Percentiles rank a stretch among this genome's conserved stretches.
phyloP scores from a whole-genome alignment of 352 stramenopile species.

The Phytopythium ostracodes region DNA sequence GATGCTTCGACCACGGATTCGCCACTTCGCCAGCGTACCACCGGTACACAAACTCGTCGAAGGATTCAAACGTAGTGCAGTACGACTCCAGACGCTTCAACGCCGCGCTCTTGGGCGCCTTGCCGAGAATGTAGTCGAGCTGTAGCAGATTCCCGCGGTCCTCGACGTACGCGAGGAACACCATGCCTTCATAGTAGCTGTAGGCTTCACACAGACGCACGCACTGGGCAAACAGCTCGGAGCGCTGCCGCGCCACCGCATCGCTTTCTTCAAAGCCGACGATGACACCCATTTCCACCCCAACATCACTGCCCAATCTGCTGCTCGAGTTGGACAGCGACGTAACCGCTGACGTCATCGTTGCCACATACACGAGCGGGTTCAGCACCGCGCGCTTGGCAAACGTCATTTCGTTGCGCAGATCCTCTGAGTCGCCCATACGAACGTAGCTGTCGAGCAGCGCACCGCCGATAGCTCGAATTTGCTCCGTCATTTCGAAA shows the following conservation, averaged over 20 bases:
- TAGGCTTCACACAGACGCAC: slow-evolving; percentile 67
- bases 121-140: slow-evolving; percentile 71
- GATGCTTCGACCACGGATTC: slow-evolving; percentile 53
- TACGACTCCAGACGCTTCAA: slow-evolving; percentile 65
- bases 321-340: slow-evolving; percentile 1
- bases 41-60: slow-evolving; percentile 60
- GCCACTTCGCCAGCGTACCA: slow-evolving; percentile 76
- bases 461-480: slow-evolving; percentile 41
- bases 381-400: slow-evolving; percentile 63
- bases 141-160: slow-evolving; percentile 51
- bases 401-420: slow-evolving; percentile 54
- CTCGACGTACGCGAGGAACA: slow-evolving; percentile 63
- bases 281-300: slow-evolving; percentile 1
- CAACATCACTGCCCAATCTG: not conserved
- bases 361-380: slow-evolving; percentile 68
- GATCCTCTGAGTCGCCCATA: slow-evolving; percentile 54
- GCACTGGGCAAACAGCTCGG: slow-evolving; percentile 48
- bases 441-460: slow-evolving; percentile 54
- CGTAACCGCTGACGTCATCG: slow-evolving; percentile 15
- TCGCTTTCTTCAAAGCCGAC: slow-evolving; percentile 15
- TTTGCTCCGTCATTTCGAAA: slow-evolving; percentile 62
- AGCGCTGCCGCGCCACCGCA: slow-evolving; percentile 31
- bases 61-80: slow-evolving; percentile 50
- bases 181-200: slow-evolving; percentile 82
- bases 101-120: slow-evolving; percentile 39